Base-by-base conservation (phyloP, 2,329 filamentous ascomycete species). In the Chrysosporium queenslandicum region DNA sequence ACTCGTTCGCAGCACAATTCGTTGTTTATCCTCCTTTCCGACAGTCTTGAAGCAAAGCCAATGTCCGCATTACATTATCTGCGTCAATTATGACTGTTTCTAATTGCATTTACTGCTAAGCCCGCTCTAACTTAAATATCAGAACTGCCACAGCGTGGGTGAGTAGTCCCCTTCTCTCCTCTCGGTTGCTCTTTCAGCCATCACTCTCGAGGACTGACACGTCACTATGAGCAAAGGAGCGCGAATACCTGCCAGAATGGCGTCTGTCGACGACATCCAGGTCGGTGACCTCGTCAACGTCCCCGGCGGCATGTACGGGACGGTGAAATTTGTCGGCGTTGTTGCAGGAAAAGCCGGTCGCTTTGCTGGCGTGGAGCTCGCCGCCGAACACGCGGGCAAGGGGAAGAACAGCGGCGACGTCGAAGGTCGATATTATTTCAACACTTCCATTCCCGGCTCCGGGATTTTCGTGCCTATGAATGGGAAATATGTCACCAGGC, bases 331-430 rank as follows among this genome's bases (percentile, higher is more conserved):
- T 65, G 75, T 97, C 56, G 92, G 92, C 41, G 75, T 76, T 36
- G 91, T 98, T 37, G 80, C 83, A 60, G 90, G 90, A 57, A 96
- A 95, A 74, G 88, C 86, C 60, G 92, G 92, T 47, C 79, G 80
- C 18, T 98, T 98, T 74, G 89, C 87, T 29, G 92, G 92, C 42
- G 87, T 98, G 32, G 92, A 98, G 69, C 76, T 98, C 57, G 81
- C 84, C 62, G 74, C 80, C 50, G 86, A 94, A 59, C 94, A 85
- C 72, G 86, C 89, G 30, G 69, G 77, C 48, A 81, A 85, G 64
- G 92, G 92, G 30, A 98, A 98, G 76, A 98, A 98, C 65, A 94
- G 80, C 63, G 92, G 92, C 58, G 90, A 95, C 68, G 92, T 97
- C 51, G 91, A 97, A 60, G 92, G 91, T 37, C 74, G 74, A 54